Percentiles rank a stretch among this genome's conserved stretches.
Conservation (phyloP, 2,329 filamentous ascomycete genomes). For the Metarhizium robertsii region DNA sequence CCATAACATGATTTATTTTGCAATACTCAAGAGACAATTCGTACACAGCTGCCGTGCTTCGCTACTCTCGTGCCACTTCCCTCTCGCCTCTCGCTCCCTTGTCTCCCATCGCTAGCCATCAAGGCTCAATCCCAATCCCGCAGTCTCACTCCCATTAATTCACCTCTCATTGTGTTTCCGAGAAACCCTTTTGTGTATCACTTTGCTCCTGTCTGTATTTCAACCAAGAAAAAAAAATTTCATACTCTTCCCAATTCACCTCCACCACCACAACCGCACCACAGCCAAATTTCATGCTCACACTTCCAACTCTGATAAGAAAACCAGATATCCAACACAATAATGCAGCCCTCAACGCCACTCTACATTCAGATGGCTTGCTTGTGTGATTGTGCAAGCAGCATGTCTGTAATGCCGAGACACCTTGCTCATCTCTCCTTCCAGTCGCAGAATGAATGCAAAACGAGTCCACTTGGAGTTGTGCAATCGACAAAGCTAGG, state of each 20-base stretch:
- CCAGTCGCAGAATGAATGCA: not conserved
- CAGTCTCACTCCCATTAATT: not conserved
- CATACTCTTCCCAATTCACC: not conserved
- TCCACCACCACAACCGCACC: not conserved
- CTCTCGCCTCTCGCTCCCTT: not conserved
- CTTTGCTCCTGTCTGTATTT: not conserved
- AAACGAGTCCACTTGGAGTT: not conserved
- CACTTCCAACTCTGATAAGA: not conserved
- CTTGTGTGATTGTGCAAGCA: not conserved
- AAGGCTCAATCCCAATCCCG: not conserved
- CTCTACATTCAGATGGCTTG: not conserved
- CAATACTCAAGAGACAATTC: not conserved
- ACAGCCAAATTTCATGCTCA: not conserved
- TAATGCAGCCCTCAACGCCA: slow-evolving; percentile 4
- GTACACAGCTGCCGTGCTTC: not conserved
- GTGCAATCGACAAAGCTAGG: not conserved
- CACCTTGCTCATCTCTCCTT: not conserved
- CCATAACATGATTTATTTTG: not conserved
- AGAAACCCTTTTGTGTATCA: not conserved
- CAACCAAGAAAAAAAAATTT: not conserved
- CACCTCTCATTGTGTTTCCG: not conserved
- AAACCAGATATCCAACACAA: slow-evolving; percentile 1
- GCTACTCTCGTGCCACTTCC: not conserved
- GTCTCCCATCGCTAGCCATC: too few relatives aligned
- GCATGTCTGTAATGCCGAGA: not conserved